phyloP scores from a whole-genome alignment of 2,329 filamentous ascomycete species.

The Fusarium concolor region DNA sequence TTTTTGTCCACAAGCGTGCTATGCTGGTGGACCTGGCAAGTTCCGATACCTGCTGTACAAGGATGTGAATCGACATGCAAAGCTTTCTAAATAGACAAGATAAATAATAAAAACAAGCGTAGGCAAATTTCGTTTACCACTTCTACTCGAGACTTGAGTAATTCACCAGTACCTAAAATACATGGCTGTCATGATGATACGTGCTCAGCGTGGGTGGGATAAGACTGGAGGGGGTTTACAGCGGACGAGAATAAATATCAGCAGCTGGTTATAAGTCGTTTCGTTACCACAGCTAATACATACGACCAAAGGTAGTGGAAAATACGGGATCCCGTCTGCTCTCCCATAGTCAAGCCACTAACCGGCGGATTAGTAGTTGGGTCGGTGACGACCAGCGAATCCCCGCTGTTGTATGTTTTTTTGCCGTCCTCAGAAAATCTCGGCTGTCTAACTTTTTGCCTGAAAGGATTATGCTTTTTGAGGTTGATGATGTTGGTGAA shows the following conservation, averaged over 20 bases:
- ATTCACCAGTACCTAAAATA: too few relatives aligned
- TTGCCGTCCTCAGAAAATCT: background rate
- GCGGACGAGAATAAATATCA: too few relatives aligned
- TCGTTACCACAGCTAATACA: rapidly evolving
- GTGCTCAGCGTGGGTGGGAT: too few relatives aligned
- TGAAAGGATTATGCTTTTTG: too few relatives aligned
- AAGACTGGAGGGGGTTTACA: too few relatives aligned
- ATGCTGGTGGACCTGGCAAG: constrained; percentile 28
- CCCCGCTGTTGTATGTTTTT: constrained; percentile 7
- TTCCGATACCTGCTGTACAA: constrained; percentile 28
- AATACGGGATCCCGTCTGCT: constrained; percentile 10
- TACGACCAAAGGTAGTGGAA: constrained; percentile 8
- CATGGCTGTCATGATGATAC: too few relatives aligned
- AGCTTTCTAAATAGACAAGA: constrained; percentile 1
- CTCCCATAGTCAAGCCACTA: constrained; percentile 7
- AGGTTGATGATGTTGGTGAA: too few relatives aligned
- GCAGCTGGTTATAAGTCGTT: background rate
- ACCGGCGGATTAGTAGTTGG: constrained; percentile 3
- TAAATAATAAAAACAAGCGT: background rate
- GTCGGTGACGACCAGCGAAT: constrained; percentile 7
- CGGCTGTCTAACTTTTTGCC: background rate
- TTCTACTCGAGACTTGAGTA: too few relatives aligned
- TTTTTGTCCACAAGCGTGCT: constrained; percentile 30
- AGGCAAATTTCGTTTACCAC: background rate
- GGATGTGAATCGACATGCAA: constrained; percentile 25